Evolutionary conservation across 2,329 filamentous ascomycete genomes (phyloP).

Genomic region (Botrytis fragariae): DNA sequence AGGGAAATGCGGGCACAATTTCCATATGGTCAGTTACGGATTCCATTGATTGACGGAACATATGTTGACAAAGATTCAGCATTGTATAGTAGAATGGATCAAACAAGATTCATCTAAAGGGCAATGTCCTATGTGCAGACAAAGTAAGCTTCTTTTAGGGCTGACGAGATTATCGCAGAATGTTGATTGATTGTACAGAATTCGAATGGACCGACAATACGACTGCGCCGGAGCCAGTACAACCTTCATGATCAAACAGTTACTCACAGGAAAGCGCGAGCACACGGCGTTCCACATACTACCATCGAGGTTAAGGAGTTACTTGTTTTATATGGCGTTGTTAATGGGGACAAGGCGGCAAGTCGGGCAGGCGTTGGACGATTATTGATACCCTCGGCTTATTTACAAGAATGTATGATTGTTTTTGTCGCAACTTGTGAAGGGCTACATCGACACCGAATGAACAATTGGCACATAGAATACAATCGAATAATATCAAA

Average conservation of each 20-base stretch:
- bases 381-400: conserved; percentile 17
- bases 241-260: not conserved
- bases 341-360: not conserved
- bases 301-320: not conserved
- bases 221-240: not conserved
- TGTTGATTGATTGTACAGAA: conserved; percentile 11
- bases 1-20: conserved; percentile 95
- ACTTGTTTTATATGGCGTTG: not conserved
- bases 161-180: not conserved
- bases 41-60: not conserved
- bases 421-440: not conserved
- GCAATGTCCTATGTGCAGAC: conserved; percentile 96
- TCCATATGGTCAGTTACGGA: conserved; percentile 74
- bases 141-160: conserved; percentile 57
- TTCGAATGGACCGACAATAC: conserved; percentile 19
- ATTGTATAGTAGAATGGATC: conserved; percentile 95
- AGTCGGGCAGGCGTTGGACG: conserved; percentile 7
- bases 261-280: not conserved
- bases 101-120: conserved; percentile 91
- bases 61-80: conserved; percentile 49
- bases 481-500: not conserved
- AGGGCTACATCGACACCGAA: not conserved
- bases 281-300: not conserved
- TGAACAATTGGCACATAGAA: not conserved
- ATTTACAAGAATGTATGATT: conserved; percentile 2